A percentile compares a stretch with the other conserved stretches of the same genome.
These are phyloP conservation scores for Septoria petroselini DNA, from an alignment of 2,329 filamentous ascomycete species.

Conservation along the genomic window DNA sequence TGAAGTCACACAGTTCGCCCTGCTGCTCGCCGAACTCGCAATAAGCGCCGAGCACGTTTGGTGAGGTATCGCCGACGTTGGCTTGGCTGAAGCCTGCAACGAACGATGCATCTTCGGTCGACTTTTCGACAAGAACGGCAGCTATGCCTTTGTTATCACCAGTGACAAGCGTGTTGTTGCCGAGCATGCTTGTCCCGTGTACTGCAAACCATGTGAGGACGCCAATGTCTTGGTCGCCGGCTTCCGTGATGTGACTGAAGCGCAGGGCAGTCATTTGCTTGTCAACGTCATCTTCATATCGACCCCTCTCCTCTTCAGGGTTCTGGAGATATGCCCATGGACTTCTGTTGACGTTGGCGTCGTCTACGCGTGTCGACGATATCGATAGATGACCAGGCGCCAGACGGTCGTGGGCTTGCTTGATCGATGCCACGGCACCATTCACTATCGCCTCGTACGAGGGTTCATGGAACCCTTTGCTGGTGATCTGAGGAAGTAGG, in stretches of 20 bases:
- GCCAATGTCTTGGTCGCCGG: slow-evolving; percentile 73
- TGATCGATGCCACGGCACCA: slow-evolving; percentile 76
- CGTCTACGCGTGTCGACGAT: slow-evolving; percentile 64
- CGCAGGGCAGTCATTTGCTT: slow-evolving; percentile 77
- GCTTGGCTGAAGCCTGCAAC: slow-evolving; percentile 91
- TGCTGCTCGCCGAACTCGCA: slow-evolving; percentile 73
- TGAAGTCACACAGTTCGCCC: slow-evolving; percentile 65
- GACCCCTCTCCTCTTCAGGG: slow-evolving; percentile 68
- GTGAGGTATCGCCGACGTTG: slow-evolving; percentile 85
- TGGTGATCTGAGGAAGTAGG: slow-evolving; percentile 85
- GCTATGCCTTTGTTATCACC: slow-evolving; percentile 98
- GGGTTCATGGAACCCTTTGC: slow-evolving; percentile 78
- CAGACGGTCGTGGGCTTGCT: slow-evolving; percentile 71
- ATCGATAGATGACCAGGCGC: slow-evolving; percentile 67
- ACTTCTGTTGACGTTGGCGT: slow-evolving; percentile 86
- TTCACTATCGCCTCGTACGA: slow-evolving; percentile 88
- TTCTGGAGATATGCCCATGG: slow-evolving; percentile 86
- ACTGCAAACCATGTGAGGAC: slow-evolving; percentile 88
- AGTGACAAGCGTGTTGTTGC: slow-evolving; percentile 85
- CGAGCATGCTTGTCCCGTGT: slow-evolving; percentile 85
- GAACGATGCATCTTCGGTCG: slow-evolving; percentile 60
- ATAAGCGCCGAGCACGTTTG: slow-evolving; percentile 82
- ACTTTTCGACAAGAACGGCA: slow-evolving; percentile 75
- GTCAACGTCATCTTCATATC: slow-evolving; percentile 66
- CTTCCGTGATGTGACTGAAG: slow-evolving; percentile 62